phyloP scores from a whole-genome alignment of 225 moss, liverwort and hornwort genomes.

The Pleurozium schreberi region DNA sequence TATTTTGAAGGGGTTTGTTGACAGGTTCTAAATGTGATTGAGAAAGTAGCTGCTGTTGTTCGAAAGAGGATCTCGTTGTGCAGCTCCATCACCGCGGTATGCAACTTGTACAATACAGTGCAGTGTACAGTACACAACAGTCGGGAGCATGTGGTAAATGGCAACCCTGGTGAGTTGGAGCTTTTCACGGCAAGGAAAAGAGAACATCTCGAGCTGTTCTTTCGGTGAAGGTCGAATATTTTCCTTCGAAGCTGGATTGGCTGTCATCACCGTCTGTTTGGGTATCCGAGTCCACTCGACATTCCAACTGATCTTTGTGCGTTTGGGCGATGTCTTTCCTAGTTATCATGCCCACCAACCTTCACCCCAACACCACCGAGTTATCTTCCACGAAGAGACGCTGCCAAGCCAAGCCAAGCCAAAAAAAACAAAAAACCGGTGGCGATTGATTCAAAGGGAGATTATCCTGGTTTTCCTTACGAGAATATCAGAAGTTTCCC shows the following conservation, averaged over 20 bases:
- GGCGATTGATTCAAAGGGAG: background rate
- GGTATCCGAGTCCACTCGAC: background rate
- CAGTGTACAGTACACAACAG: background rate
- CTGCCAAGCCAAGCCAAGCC: background rate
- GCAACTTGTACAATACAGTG: background rate
- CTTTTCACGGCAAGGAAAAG: conserved; percentile 20
- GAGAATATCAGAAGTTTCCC: background rate
- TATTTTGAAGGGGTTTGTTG: background rate
- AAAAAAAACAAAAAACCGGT: background rate
- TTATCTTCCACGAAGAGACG: background rate
- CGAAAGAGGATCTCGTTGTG: background rate
- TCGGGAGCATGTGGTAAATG: background rate
- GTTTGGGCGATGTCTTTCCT: conserved; percentile 50
- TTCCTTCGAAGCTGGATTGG: conserved; percentile 12
- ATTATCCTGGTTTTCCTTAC: background rate
- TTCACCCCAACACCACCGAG: background rate
- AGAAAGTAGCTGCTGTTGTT: background rate
- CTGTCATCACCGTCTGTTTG: conserved; percentile 7
- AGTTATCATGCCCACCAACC: conserved; percentile 74
- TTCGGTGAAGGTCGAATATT: background rate
- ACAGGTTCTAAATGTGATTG: background rate
- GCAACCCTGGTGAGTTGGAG: background rate
- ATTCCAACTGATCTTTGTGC: conserved; percentile 7
- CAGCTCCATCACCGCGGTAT: background rate
- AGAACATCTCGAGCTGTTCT: conserved; percentile 22